These are phyloP conservation scores for Dendrocalamus sinicus DNA, from an alignment of 176 grass and related monocot species.

Conservation along the genomic window DNA sequence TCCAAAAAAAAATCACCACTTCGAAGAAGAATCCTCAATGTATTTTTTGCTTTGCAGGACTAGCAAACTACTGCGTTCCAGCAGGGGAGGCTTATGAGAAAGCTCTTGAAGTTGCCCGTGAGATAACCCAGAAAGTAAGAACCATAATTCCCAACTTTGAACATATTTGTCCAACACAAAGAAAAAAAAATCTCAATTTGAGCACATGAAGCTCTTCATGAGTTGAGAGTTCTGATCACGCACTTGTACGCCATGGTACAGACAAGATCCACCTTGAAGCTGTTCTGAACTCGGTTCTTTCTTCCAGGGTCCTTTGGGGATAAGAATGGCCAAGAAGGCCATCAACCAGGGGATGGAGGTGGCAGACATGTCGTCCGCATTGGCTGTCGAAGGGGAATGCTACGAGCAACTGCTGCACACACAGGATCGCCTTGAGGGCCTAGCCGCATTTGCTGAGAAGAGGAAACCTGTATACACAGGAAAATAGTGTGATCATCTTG, in stretches of 20 bases:
- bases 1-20: neutral
- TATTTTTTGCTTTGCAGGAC: slow-evolving; percentile 36
- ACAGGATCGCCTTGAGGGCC: slow-evolving; percentile 74
- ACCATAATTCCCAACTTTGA: neutral
- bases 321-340: slow-evolving; percentile 82
- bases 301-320: slow-evolving; percentile 67
- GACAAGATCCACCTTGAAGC: neutral
- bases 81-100: slow-evolving; percentile 62
- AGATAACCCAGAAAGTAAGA: slow-evolving; percentile 75
- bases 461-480: slow-evolving; percentile 68
- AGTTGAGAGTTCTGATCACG: neutral
- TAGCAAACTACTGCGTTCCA: slow-evolving; percentile 80
- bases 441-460: slow-evolving; percentile 78
- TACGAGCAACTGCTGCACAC: slow-evolving; percentile 73
- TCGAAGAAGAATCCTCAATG: neutral
- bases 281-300: slow-evolving; percentile 18
- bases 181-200: neutral
- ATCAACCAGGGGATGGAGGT: slow-evolving; percentile 61
- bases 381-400: slow-evolving; percentile 67
- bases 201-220: neutral
- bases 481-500: slow-evolving; percentile 24
- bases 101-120: slow-evolving; percentile 68
- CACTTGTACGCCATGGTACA: neutral
- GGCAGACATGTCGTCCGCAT: slow-evolving; percentile 42
- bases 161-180: neutral